Conservation (phyloP, 2,329 filamentous ascomycete species). For the Cordyceps cicadae region DNA sequence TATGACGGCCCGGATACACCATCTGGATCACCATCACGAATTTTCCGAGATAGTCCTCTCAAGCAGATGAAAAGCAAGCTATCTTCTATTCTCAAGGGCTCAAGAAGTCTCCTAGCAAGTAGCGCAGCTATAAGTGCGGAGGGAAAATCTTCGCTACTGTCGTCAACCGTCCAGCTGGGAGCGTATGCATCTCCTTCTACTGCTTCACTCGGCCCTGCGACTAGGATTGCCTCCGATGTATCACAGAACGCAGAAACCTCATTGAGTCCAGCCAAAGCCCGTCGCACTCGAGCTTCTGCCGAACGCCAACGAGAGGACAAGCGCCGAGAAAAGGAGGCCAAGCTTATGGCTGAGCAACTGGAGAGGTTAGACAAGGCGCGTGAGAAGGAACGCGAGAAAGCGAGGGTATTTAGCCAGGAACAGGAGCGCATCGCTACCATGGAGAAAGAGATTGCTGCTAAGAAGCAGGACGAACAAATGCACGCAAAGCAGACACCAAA, state of each 20-base stretch:
- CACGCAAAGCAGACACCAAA: slow-evolving; percentile 35
- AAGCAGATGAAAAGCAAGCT: slow-evolving; percentile 91
- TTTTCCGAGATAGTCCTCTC: slow-evolving; percentile 64
- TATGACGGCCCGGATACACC: slow-evolving; percentile 36
- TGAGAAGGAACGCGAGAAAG: slow-evolving; percentile 63
- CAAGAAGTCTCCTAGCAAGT: slow-evolving; percentile 76
- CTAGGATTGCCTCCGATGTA: slow-evolving; percentile 17
- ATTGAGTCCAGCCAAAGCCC: slow-evolving; percentile 36
- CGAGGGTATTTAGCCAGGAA: slow-evolving; percentile 48
- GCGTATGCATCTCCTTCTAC: slow-evolving; percentile 38
- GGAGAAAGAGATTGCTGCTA: slow-evolving; percentile 45
- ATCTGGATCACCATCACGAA: slow-evolving; percentile 48
- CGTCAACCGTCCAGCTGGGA: slow-evolving; percentile 40
- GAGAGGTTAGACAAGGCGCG: slow-evolving; percentile 58
- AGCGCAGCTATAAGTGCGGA: slow-evolving; percentile 58
- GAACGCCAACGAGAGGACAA: slow-evolving; percentile 59
- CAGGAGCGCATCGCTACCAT: slow-evolving; percentile 45
- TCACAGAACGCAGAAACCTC: slow-evolving; percentile 15
- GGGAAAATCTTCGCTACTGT: slow-evolving; percentile 49
- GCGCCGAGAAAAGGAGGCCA: slow-evolving; percentile 57
- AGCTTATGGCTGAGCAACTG: slow-evolving; percentile 51
- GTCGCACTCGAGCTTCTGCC: slow-evolving; percentile 49
- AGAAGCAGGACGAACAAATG: slow-evolving; percentile 43
- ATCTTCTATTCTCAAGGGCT: slow-evolving; percentile 82
- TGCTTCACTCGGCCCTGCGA: slow-evolving; percentile 34